Percentiles rank a stretch among this genome's conserved stretches.
Evolutionary conservation across 768 basidiomycete species (phyloP).

Genomic region (Collybia mongolica): DNA sequence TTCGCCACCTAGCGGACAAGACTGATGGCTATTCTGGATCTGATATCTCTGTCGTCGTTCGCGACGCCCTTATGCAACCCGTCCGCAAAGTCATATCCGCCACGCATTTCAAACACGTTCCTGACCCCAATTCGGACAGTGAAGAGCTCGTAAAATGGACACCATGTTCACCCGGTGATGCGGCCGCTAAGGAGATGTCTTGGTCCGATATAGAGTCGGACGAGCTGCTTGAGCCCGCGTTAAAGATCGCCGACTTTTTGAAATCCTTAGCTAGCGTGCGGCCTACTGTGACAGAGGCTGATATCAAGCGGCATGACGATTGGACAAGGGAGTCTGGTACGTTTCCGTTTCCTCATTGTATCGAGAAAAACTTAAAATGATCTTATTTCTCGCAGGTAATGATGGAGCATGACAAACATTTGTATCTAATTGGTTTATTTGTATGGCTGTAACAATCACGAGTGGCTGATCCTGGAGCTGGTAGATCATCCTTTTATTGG

Average conservation of each 20-base stretch:
- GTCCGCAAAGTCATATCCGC: slow-evolving; percentile 94
- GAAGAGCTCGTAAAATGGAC: slow-evolving; percentile 64
- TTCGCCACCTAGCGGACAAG: slow-evolving; percentile 72
- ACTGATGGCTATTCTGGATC: slow-evolving; percentile 96
- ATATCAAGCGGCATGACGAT: slow-evolving; percentile 80
- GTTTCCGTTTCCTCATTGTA: slow-evolving; percentile 18
- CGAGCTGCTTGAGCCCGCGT: slow-evolving; percentile 85
- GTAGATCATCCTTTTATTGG: too few relatives aligned
- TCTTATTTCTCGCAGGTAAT: slow-evolving; percentile 19
- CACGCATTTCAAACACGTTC: slow-evolving; percentile 84
- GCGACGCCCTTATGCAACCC: slow-evolving; percentile 98
- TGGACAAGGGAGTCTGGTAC: slow-evolving; percentile 85
- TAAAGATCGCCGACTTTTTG: slow-evolving; percentile 78
- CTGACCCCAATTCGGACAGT: slow-evolving; percentile 23
- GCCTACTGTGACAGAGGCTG: slow-evolving; percentile 86
- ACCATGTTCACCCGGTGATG: slow-evolving; percentile 94
- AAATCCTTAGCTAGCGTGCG: slow-evolving; percentile 74
- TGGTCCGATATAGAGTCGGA: slow-evolving; percentile 90
- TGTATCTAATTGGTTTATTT: slow-evolving; percentile 1
- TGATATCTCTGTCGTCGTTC: slow-evolving; percentile 91
- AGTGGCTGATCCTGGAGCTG: too few relatives aligned
- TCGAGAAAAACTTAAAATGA: slow-evolving; percentile 1
- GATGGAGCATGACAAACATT: slow-evolving; percentile 25
- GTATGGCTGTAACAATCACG: too few relatives aligned
- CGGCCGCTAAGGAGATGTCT: slow-evolving; percentile 78